phyloP scores from a whole-genome alignment of 805 yeast species.

The Candida odintsovae region DNA sequence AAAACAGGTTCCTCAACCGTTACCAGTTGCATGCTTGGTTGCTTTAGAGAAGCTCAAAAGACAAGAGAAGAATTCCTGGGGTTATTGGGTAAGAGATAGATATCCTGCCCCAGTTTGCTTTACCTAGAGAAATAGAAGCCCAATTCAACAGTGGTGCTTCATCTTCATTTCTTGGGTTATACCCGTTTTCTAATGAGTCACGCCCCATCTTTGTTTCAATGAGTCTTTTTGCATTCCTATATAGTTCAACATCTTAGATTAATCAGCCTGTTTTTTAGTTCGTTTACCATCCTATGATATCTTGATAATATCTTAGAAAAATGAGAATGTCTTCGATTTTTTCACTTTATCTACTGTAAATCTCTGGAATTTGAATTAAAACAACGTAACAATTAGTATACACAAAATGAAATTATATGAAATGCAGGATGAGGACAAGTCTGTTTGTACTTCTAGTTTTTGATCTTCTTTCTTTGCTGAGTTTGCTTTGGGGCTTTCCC shows the following conservation, averaged over 20 bases:
- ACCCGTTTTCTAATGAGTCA: background rate
- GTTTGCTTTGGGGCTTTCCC: conserved; percentile 46
- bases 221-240: no score
- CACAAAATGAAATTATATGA: background rate
- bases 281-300: background rate
- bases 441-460: conserved; percentile 3
- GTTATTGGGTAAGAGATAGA: conserved; percentile 55
- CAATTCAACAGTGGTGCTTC: background rate
- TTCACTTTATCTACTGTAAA: background rate
- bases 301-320: no score
- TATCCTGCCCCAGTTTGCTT: background rate
- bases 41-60: conserved; percentile 88
- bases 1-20: conserved; percentile 91
- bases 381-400: background rate
- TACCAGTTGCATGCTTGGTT: conserved; percentile 96
- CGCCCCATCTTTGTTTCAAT: background rate
- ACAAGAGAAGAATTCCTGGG: conserved; percentile 95
- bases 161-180: background rate
- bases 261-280: background rate
- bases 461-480: conserved; percentile 15
- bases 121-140: background rate
- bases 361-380: no score
- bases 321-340: no score
- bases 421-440: background rate
- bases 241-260: conserved; percentile 8